These are phyloP conservation scores for Trametes versicolor DNA, from an alignment of 1,284 basidiomycete genomes.

Conservation along the genomic window DNA sequence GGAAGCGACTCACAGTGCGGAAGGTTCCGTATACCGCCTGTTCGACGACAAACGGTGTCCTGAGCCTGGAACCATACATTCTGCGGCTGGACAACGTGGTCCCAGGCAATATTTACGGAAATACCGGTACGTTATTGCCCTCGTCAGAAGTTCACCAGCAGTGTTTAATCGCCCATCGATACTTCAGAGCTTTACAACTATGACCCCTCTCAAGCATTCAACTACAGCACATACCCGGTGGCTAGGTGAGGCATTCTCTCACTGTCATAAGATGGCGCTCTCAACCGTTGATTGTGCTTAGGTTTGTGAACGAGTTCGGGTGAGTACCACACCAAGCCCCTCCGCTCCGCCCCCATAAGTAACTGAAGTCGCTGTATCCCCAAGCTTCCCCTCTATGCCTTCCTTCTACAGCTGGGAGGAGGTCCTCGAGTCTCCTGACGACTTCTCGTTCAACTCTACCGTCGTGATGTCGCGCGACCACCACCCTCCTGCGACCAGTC, in stretches of 20 bases:
- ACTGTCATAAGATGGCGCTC: neutral
- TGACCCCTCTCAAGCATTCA: constrained; percentile 60
- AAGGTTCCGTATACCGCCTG: constrained; percentile 69
- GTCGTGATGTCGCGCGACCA: constrained; percentile 68
- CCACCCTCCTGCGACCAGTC: constrained; percentile 62
- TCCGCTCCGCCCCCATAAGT: too few relatives aligned
- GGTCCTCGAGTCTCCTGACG: constrained; percentile 58
- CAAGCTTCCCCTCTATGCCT: constrained; percentile 66
- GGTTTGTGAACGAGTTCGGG: constrained; percentile 17
- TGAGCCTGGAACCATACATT: constrained; percentile 63
- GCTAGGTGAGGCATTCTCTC: constrained; percentile 45
- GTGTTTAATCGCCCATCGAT: neutral
- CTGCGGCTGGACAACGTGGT: constrained; percentile 60
- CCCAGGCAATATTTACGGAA: constrained; percentile 63
- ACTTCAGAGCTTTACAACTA: constrained; percentile 61
- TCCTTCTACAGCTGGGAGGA: constrained; percentile 72
- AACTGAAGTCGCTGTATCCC: too few relatives aligned
- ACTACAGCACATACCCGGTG: constrained; percentile 63
- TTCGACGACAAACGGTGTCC: constrained; percentile 65
- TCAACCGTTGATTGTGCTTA: neutral
- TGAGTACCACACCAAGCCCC: too few relatives aligned
- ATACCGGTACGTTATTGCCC: constrained; percentile 50
- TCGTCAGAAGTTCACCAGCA: neutral
- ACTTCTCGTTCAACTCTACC: constrained; percentile 68
- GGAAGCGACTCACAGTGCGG: neutral